Conservation (phyloP, 2,329 filamentous ascomycete species). For the Diaporthe sp. region DNA sequence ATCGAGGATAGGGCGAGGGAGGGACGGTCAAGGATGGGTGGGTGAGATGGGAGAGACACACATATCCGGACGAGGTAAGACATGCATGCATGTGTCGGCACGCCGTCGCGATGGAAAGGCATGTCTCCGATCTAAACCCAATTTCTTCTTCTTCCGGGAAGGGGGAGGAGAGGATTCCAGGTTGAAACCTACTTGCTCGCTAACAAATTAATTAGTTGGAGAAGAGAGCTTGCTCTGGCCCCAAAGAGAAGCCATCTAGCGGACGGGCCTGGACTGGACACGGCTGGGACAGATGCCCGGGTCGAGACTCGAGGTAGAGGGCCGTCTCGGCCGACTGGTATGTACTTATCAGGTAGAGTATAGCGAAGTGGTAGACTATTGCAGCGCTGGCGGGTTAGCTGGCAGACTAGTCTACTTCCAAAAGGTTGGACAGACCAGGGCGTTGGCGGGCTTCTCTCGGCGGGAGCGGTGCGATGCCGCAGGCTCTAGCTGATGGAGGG, state of each 20-base stretch:
- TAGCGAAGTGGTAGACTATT: neutral
- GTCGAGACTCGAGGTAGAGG: constrained; percentile 10
- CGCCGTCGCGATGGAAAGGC: constrained; percentile 16
- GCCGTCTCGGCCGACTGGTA: constrained; percentile 15
- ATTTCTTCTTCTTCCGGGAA: neutral
- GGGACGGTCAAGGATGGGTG: neutral
- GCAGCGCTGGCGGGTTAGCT: neutral
- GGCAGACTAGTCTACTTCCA: neutral
- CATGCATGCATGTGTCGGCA: constrained; percentile 23
- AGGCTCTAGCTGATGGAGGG: neutral
- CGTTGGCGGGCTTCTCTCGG: neutral
- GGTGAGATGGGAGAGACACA: neutral
- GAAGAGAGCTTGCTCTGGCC: neutral
- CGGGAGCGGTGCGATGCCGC: constrained; percentile 3
- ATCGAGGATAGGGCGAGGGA: constrained; percentile 30
- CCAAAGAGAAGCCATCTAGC: neutral
- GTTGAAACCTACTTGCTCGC: neutral
- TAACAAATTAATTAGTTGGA: neutral
- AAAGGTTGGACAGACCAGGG: neutral
- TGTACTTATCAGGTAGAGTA: neutral
- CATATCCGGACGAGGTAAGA: constrained; percentile 26
- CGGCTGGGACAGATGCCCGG: neutral
- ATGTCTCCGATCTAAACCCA: constrained; percentile 24
- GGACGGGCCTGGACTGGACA: neutral
- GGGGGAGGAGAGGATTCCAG: neutral